Evolutionary conservation across 1,284 basidiomycete species (phyloP).

Genomic region (Sutorius eximius): DNA sequence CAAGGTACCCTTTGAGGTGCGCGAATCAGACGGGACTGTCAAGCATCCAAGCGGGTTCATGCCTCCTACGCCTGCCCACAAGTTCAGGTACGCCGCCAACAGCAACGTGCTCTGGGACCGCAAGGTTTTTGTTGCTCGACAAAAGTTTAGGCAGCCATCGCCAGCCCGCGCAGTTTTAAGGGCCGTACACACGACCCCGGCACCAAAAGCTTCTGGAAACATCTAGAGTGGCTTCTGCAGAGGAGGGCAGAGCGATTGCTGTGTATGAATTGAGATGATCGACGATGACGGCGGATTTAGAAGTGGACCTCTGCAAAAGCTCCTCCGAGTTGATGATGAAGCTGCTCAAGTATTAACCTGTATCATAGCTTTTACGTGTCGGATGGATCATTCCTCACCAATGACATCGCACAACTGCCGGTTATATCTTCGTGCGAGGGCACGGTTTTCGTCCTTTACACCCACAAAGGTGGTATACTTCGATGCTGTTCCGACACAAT

Average conservation of each 20-base stretch:
- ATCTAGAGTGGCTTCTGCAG: neutral
- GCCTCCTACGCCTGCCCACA: slow-evolving; percentile 38
- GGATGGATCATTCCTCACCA: no score
- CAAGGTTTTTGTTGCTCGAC: slow-evolving; percentile 14
- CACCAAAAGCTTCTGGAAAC: neutral
- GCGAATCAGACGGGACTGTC: slow-evolving; percentile 33
- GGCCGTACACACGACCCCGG: slow-evolving; percentile 25
- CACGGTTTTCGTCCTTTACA: no score
- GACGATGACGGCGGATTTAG: neutral
- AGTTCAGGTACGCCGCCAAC: slow-evolving; percentile 28
- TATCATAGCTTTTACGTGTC: neutral
- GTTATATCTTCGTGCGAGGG: neutral
- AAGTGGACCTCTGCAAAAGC: neutral
- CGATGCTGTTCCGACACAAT: no score
- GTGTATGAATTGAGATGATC: slow-evolving; percentile 1
- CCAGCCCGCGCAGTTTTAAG: slow-evolving; percentile 17
- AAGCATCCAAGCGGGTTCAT: slow-evolving; percentile 40
- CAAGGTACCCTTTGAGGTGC: slow-evolving; percentile 39
- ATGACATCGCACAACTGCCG: neutral
- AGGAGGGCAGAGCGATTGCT: neutral
- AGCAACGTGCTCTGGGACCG: slow-evolving; percentile 17
- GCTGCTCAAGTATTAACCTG: neutral
- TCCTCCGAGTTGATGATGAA: neutral
- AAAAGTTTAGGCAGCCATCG: slow-evolving; percentile 11
- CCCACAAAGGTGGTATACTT: no score